Percentiles rank a stretch among this genome's conserved stretches.
Evolutionary conservation across 192 early-diverging fungal species (phyloP).

Genomic region (Podila clonocystis): DNA sequence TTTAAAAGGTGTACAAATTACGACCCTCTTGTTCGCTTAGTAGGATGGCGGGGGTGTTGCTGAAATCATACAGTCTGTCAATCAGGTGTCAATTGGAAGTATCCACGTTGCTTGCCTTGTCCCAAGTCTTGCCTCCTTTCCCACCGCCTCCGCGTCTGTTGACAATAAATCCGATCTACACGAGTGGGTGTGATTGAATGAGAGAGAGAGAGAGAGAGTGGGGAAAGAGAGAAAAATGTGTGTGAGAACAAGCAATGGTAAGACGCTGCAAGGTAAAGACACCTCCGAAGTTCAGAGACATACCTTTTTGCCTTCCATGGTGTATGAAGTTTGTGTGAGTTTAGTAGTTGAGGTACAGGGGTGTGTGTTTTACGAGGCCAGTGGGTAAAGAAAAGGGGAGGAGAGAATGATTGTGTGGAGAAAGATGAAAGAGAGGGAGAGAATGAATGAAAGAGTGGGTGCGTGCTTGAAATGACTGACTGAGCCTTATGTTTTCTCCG

Average conservation of each 20-base stretch:
- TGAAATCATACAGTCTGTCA: neutral
- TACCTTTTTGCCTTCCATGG: constrained; percentile 21
- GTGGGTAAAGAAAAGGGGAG: neutral
- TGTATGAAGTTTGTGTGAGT: neutral
- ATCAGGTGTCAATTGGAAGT: neutral
- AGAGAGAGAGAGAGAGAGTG: too few species aligned
- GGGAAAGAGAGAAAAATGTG: too few species aligned
- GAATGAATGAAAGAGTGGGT: neutral
- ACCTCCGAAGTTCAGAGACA: too few species aligned
- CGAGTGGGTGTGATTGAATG: neutral
- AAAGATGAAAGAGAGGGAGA: neutral
- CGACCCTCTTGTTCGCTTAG: neutral
- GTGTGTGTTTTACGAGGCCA: neutral
- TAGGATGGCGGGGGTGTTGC: too few species aligned
- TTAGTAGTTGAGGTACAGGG: neutral
- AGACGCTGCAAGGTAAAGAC: neutral
- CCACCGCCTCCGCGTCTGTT: constrained; percentile 48
- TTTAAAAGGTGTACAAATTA: neutral
- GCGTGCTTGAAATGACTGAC: neutral
- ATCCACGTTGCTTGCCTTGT: constrained; percentile 21
- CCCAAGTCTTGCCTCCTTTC: constrained; percentile 37
- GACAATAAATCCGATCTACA: constrained; percentile 44
- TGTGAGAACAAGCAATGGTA: neutral
- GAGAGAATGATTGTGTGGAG: neutral
- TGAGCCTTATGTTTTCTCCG: too few species aligned